Percentiles rank a stretch among this genome's conserved stretches.
These are phyloP conservation scores for Phaffia australis DNA, from an alignment of 768 basidiomycete species.

Conservation along the genomic window DNA sequence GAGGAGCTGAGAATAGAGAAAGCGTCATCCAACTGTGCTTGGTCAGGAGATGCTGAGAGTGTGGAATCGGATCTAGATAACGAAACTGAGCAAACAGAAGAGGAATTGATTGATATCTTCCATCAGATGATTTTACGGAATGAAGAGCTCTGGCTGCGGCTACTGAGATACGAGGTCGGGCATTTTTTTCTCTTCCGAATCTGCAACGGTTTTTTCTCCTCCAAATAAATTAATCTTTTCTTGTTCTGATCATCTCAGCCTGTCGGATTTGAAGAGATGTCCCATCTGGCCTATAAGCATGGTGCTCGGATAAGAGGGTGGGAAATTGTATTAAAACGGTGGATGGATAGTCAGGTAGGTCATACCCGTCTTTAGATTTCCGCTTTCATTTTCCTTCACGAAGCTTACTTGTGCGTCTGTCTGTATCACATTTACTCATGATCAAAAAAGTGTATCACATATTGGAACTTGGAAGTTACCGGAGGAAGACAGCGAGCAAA, in stretches of 20 bases:
- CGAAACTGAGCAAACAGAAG: too few species aligned
- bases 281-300: background rate
- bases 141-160: conserved; percentile 14
- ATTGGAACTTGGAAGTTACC: too few species aligned
- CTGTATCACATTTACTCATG: background rate
- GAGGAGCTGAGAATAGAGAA: too few species aligned
- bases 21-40: too few species aligned
- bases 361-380: background rate
- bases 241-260: background rate
- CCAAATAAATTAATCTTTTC: background rate
- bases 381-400: background rate
- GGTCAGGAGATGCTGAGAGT: too few species aligned
- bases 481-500: too few species aligned
- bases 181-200: background rate
- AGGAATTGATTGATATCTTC: conserved; percentile 1
- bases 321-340: conserved; percentile 6
- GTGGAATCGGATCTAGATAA: too few species aligned
- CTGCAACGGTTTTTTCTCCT: background rate
- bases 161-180: conserved; percentile 18
- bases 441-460: too few species aligned
- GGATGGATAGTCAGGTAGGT: conserved; percentile 18
- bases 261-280: conserved; percentile 10
- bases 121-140: conserved; percentile 8
- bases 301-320: conserved; percentile 11
- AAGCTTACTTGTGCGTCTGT: background rate